Base-by-base conservation (phyloP, 257 asterid species). In the Gardenia jasminoides region DNA sequence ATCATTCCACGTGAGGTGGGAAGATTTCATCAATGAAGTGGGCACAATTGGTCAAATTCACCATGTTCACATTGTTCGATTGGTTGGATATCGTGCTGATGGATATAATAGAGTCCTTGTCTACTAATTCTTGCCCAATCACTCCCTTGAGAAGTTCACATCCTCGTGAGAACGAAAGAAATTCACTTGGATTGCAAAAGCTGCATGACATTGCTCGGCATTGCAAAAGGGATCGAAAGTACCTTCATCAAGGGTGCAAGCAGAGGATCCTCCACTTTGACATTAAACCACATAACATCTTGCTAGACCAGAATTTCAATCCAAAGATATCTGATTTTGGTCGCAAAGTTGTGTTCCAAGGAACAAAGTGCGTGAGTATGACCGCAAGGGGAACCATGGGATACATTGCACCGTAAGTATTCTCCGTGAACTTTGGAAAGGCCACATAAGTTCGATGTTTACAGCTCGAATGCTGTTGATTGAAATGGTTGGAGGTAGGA, bases 21-120 rank as follows among this genome's bases (percentile, higher is more conserved):
- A 87, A 81, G 90, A 82, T 62, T 89, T 87, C 64, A 85, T 89
- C 8, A 87, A 77, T 20, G 90, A 86, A 76, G 88, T 88, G 0
- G 82, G 84, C 10, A 85, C 88, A 3, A 84, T 85, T 0, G 89
- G 92, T 1, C 77, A 81, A 69, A 82, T 88, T 36, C 89, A 86
- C 81, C 91, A 86, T 48, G 89, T 88, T 10, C 15, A 52, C 12
- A 20, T 52, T 52, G 58, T 52, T 19, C 84, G 86, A 9, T 46
- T 88, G 75, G 81, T 86, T 3, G 87, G 90, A 0, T 88, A 67
- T 15, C 84, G 90, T 54, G 50, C 50, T 46, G 50, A 46, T 10
- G 50, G 50, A 36, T 36, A 36, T 1, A 75, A 71, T 54, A 61
- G 88, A 47, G 86, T 82, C 7, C 74, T 85, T 1, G 90, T 86